A percentile compares a stretch with the other conserved stretches of the same genome.
Conservation (phyloP, 495 filamentous ascomycete genomes). For the Penicillium arizonense region DNA sequence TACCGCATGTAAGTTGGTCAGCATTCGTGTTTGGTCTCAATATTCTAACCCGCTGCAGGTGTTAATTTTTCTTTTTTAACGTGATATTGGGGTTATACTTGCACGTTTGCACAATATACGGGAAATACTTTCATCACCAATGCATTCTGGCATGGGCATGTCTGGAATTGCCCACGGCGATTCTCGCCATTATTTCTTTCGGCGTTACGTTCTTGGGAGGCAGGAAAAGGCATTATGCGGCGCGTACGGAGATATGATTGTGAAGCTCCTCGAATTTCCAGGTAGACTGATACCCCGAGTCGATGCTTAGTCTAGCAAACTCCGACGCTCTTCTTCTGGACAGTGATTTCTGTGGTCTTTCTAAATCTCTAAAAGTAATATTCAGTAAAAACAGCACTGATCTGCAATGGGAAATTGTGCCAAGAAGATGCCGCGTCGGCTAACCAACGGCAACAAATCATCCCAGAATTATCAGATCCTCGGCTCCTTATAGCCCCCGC, state of each 20-base stretch:
- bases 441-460: conserved; percentile 20
- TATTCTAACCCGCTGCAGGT: conserved; percentile 40
- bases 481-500: conserved; percentile 25
- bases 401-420: conserved; percentile 7
- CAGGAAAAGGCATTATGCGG: conserved; percentile 47
- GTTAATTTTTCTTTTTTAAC: conserved; percentile 34
- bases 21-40: neutral
- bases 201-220: conserved; percentile 41
- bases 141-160: conserved; percentile 35
- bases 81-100: conserved; percentile 20
- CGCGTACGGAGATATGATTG: conserved; percentile 48
- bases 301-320: conserved; percentile 50
- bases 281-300: conserved; percentile 51
- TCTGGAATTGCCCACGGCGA: conserved; percentile 22
- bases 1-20: conserved; percentile 78
- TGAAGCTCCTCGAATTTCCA: conserved; percentile 52
- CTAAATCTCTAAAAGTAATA: neutral
- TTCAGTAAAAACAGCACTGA: neutral
- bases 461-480: conserved; percentile 28
- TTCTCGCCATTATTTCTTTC: conserved; percentile 26
- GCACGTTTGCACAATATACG: conserved; percentile 19
- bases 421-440: conserved; percentile 12
- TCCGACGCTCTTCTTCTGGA: conserved; percentile 38
- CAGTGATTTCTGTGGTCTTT: neutral
- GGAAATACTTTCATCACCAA: conserved; percentile 15